These are phyloP conservation scores for Colletotrichum sansevieriae DNA, from an alignment of 2,329 filamentous ascomycete genomes.

Conservation along the genomic window DNA sequence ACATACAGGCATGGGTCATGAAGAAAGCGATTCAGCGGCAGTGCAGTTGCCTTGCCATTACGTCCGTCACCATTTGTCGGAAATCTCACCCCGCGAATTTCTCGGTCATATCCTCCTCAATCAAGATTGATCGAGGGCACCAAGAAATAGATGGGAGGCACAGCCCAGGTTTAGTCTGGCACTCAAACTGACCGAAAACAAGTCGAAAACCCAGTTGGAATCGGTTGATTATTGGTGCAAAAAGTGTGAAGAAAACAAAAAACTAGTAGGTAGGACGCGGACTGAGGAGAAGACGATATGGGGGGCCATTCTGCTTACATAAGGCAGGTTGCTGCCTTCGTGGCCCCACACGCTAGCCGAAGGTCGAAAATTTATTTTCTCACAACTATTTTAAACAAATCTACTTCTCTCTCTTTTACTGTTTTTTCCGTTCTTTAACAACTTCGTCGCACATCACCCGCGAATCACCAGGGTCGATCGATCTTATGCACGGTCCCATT, in stretches of 20 bases:
- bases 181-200: conserved; percentile 71
- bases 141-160: conserved; percentile 45
- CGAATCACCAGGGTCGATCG: conserved; percentile 1
- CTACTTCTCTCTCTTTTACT: neutral
- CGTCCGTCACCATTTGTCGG: conserved; percentile 19
- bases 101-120: conserved; percentile 29
- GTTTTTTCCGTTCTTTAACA: neutral
- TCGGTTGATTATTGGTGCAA: conserved; percentile 74
- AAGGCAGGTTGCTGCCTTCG: conserved; percentile 28
- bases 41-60: conserved; percentile 1
- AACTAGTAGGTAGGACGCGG: conserved; percentile 32
- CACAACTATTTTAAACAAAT: conserved; percentile 11
- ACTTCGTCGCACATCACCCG: neutral
- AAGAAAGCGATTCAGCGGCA: neutral
- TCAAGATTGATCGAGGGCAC: conserved; percentile 42
- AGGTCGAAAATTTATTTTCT: neutral
- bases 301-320: no score
- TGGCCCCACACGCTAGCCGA: neutral
- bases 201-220: conserved; percentile 60
- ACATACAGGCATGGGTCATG: neutral
- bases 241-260: conserved; percentile 55
- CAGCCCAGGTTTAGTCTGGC: conserved; percentile 61
- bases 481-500: conserved; percentile 25
- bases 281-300: neutral
- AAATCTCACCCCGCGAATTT: conserved; percentile 33